A percentile compares a stretch with the other conserved stretches of the same genome.
Conservation (phyloP, 202 grass and related monocot species). For the Miscanthus sacchariflorus region DNA sequence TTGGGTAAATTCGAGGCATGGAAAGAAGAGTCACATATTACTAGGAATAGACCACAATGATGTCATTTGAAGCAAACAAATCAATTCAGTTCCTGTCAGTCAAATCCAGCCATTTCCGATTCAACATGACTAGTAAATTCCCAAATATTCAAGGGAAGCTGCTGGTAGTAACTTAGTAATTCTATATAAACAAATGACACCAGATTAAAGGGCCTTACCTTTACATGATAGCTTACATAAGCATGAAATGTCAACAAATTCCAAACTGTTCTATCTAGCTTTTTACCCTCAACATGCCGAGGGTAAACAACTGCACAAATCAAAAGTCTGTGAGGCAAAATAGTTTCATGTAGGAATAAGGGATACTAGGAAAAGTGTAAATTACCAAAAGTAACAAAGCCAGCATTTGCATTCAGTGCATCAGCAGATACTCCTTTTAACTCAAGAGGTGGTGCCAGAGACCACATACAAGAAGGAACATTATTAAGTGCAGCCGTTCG, state of each 20-base stretch:
- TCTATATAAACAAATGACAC: conserved; percentile 31
- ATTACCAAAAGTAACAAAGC: conserved; percentile 99
- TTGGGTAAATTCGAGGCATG: neutral
- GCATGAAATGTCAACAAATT: conserved; percentile 99
- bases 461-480: conserved; percentile 96
- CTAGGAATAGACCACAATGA: neutral
- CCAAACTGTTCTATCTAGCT: conserved; percentile 96
- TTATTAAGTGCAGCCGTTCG: conserved; percentile 82
- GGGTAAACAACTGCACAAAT: conserved; percentile 83
- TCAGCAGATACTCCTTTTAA: conserved; percentile 82
- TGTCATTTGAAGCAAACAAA: neutral
- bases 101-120: neutral
- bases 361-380: conserved; percentile 4
- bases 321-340: conserved; percentile 38
- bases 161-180: neutral
- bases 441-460: conserved; percentile 79
- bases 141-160: conserved; percentile 20
- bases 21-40: conserved; percentile 1
- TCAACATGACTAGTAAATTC: conserved; percentile 25
- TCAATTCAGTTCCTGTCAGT: neutral
- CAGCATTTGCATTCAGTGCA: conserved; percentile 90
- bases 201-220: conserved; percentile 62
- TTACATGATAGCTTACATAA: conserved; percentile 99
- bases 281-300: conserved; percentile 93
- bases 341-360: conserved; percentile 30